Conservation (phyloP, 805 yeast genomes). For the Candida koratica region DNA sequence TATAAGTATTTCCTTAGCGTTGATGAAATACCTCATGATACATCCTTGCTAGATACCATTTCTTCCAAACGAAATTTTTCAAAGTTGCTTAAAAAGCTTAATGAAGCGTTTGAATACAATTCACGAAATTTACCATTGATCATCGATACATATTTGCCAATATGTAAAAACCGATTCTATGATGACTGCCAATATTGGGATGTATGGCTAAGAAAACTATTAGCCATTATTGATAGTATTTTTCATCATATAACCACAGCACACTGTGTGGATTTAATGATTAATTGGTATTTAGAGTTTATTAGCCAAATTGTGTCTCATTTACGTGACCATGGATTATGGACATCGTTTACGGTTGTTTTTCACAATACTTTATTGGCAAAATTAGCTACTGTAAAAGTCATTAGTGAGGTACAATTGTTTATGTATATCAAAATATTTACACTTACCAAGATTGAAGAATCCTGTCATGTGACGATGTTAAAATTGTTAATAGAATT, state of each 20-base stretch:
- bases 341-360: background rate
- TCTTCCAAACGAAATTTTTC: background rate
- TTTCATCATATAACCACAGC: background rate
- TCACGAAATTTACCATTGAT: background rate
- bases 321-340: background rate
- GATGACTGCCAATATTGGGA: background rate
- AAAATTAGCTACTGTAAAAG: background rate
- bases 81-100: background rate
- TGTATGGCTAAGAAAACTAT: background rate
- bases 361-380: background rate
- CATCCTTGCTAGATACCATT: background rate
- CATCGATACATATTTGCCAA: background rate
- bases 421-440: constrained; percentile 3
- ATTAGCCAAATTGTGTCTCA: background rate
- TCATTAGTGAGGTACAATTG: constrained; percentile 1
- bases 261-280: background rate
- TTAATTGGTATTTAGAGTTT: constrained; percentile 5
- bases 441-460: constrained; percentile 1
- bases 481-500: constrained; percentile 1
- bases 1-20: constrained; percentile 1
- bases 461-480: background rate
- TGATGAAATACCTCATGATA: background rate
- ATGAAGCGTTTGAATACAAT: constrained; percentile 1
- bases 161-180: background rate
- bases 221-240: background rate